Evolutionary conservation across 2,329 filamentous ascomycete genomes (phyloP).

Genomic region (Teratosphaeria destructans): DNA sequence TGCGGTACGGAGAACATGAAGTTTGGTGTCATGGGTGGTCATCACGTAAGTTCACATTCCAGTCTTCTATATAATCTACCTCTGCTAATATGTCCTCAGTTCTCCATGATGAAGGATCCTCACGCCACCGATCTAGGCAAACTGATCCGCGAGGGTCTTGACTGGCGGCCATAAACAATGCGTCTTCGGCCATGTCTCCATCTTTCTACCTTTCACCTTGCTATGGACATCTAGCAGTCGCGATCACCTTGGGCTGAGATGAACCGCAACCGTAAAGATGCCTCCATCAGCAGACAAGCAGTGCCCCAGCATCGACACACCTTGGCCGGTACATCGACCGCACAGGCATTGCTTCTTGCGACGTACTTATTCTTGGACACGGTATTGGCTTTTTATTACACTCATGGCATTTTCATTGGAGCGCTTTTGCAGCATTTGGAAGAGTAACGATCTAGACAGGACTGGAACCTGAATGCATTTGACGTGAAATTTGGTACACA

Average conservation of each 20-base stretch:
- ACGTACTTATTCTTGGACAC: neutral
- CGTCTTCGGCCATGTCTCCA: constrained; percentile 1
- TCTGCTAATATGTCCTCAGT: constrained; percentile 22
- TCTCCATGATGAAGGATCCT: constrained; percentile 64
- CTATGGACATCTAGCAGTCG: constrained; percentile 9
- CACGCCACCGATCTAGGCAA: constrained; percentile 27
- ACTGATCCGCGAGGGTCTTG: constrained; percentile 34
- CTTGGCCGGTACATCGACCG: neutral
- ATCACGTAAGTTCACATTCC: constrained; percentile 37
- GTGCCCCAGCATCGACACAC: neutral
- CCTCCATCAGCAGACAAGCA: neutral
- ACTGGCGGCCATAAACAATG: constrained; percentile 18
- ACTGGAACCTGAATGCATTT: neutral
- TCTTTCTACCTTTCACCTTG: constrained; percentile 7
- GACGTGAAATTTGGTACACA: neutral
- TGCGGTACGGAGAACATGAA: constrained; percentile 51
- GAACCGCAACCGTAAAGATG: neutral
- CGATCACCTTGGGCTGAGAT: constrained; percentile 20
- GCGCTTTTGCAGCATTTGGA: neutral
- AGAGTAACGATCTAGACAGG: neutral
- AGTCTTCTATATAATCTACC: neutral
- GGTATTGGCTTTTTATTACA: neutral
- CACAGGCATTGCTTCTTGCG: neutral
- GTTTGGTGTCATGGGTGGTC: constrained; percentile 57
- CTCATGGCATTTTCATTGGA: neutral